Base-by-base conservation (phyloP, 192 early-diverging fungal genomes). In the Chytriomyces sp. region DNA sequence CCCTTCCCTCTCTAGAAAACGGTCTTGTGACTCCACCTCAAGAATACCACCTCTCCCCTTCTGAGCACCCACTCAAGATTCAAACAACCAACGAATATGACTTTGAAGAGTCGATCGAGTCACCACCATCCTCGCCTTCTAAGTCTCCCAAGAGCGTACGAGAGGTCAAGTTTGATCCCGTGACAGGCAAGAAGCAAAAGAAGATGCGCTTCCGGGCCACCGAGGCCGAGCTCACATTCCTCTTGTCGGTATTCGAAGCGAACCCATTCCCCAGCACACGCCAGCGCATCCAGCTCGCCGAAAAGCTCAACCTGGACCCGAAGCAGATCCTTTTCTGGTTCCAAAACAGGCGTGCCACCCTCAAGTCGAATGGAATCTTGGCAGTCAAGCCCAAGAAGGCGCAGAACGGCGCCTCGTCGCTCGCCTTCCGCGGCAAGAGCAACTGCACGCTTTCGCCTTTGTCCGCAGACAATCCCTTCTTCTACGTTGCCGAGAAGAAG, bases 241-340 rank as follows among this genome's bases (percentile, higher is more conserved):
- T 98, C 10, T 90, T 90, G 71, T 77, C 82, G 31, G 91, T 95
- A 5, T 94, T 96, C 79, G 83, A 88, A 22, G 77, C 81, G 44
- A 95, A 91, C 40, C 89, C 89, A 37, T 94, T 96, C 68, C 96
- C 96, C n/a, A 92, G 90, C 26, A 94, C 93, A 2, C 88, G 93
- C 54, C 80, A 90, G 73, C 88, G 96, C 66, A 74, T 84, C 53
- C 85, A 88, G 33, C 78, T 98, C 0, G 93, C 93, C 49, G 81
- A 86, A 59, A 82, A 94, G 64, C 87, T 93, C 53, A 89, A 87
- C 41, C 94, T 98, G 94, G 89, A 89, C 36, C 93, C 94, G 31
- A 86, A 94, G 41, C 93, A 93, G 0, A 93, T 98, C 25, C 94
- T 96, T 79, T 92, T 98, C 59, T 98, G 96, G 96, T 98, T 98